A percentile compares a stretch with the other conserved stretches of the same genome.
Evolutionary conservation across 2,329 filamentous ascomycete species (phyloP).

Genomic region (Hymenoscyphus scutula): DNA sequence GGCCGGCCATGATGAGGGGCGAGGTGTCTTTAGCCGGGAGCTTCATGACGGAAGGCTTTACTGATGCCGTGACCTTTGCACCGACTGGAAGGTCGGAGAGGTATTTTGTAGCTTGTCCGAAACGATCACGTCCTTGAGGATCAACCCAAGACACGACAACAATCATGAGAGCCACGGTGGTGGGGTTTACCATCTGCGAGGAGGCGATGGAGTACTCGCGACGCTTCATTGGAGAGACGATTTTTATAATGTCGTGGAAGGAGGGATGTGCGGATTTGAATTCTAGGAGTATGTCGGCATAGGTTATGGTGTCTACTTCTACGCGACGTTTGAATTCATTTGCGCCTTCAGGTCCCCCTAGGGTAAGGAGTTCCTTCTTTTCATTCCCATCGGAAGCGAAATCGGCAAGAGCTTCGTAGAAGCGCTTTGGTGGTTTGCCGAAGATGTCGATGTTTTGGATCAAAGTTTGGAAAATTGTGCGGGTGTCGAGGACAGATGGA

Average conservation of each 20-base stretch:
- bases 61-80: conserved; percentile 79
- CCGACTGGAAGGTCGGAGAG: conserved; percentile 74
- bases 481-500: conserved; percentile 69
- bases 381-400: conserved; percentile 82
- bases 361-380: conserved; percentile 72
- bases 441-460: conserved; percentile 95
- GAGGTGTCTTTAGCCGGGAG: conserved; percentile 83
- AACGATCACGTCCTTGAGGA: conserved; percentile 79
- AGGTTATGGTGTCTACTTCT: conserved; percentile 89
- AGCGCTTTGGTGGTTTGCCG: conserved; percentile 92
- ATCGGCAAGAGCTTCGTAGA: conserved; percentile 89
- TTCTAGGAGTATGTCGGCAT: conserved; percentile 84
- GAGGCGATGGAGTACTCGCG: conserved; percentile 99
- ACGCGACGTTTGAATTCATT: conserved; percentile 88
- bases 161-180: conserved; percentile 88
- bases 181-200: conserved; percentile 90
- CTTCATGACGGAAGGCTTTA: conserved; percentile 99
- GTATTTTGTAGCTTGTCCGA: conserved; percentile 91
- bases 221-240: conserved; percentile 90
- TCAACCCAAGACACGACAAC: conserved; percentile 97
- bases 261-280: conserved; percentile 84
- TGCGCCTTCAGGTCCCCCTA: conserved; percentile 76
- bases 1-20: conserved; percentile 96
- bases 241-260: conserved; percentile 84
- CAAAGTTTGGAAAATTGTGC: conserved; percentile 89